Conservation (phyloP, 176 grass and related monocot genomes). For the Avena sativa region DNA sequence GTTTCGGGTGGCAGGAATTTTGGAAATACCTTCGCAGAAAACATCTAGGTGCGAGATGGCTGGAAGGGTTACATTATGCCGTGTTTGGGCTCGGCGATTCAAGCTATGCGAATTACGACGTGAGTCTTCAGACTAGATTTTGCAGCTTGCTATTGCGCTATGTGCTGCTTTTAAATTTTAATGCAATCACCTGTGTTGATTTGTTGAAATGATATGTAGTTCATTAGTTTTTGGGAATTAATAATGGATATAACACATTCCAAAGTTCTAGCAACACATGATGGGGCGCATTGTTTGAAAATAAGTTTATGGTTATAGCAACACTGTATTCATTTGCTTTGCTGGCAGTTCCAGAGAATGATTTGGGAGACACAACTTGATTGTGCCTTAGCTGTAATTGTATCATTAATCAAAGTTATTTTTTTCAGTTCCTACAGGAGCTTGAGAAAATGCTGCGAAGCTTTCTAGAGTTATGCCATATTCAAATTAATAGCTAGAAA, state of each 20-base stretch:
- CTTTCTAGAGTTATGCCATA: background rate
- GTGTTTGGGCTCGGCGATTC: slow-evolving; percentile 89
- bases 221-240: background rate
- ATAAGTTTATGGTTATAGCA: background rate
- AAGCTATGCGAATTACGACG: slow-evolving; percentile 88
- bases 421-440: background rate
- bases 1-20: slow-evolving; percentile 52
- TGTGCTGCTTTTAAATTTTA: background rate
- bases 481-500: slow-evolving; percentile 15
- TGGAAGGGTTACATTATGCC: slow-evolving; percentile 63
- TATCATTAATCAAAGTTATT: background rate
- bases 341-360: background rate
- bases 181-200: background rate
- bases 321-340: background rate
- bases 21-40: slow-evolving; percentile 74
- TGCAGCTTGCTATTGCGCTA: slow-evolving; percentile 1
- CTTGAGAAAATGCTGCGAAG: background rate
- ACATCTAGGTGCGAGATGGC: slow-evolving; percentile 60
- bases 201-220: background rate
- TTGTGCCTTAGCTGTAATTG: background rate
- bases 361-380: background rate
- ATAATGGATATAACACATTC: background rate
- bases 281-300: background rate
- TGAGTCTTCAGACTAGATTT: slow-evolving; percentile 32
- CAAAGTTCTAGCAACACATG: background rate